A percentile compares a stretch with the other conserved stretches of the same genome.
phyloP scores from a whole-genome alignment of 805 yeast genomes.

The Wickerhamomyces bovis region DNA sequence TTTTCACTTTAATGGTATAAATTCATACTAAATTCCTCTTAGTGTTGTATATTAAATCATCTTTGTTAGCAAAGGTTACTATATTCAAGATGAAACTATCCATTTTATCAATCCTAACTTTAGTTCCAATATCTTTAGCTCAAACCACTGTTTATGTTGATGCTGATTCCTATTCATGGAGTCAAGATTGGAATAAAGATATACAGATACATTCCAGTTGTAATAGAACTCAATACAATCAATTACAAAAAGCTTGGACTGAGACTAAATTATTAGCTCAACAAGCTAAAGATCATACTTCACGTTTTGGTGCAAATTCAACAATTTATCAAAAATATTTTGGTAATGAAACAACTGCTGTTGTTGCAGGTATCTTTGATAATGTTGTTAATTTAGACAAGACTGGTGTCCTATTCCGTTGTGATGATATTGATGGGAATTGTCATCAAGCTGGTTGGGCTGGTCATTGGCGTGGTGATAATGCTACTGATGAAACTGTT shows the following conservation, averaged over 20 bases:
- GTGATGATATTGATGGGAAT: conserved; percentile 34
- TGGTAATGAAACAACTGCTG: conserved; percentile 32
- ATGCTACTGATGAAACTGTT: conserved; percentile 33
- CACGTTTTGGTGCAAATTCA: conserved; percentile 29
- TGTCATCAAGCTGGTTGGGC: conserved; percentile 32
- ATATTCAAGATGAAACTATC: background rate
- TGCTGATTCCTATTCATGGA: conserved; percentile 12
- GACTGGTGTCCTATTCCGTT: conserved; percentile 29
- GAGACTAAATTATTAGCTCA: conserved; percentile 29
- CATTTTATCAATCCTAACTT: background rate
- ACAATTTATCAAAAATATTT: conserved; percentile 30
- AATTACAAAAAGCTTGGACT: conserved; percentile 21
- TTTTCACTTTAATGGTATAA: too few relatives aligned
- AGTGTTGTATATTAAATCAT: too few relatives aligned
- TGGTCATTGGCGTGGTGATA: conserved; percentile 34
- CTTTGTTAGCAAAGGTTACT: too few relatives aligned
- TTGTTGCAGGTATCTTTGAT: conserved; percentile 33
- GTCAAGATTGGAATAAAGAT: conserved; percentile 13
- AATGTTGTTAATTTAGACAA: conserved; percentile 29
- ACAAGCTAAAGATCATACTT: conserved; percentile 31
- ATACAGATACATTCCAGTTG: conserved; percentile 18
- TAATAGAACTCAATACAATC: conserved; percentile 14
- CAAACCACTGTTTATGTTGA: conserved; percentile 11
- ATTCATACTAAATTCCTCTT: too few relatives aligned
- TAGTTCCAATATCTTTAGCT: conserved; percentile 1